phyloP scores from a whole-genome alignment of 2,329 filamentous ascomycete genomes.

The Colletotrichum tropicicola region DNA sequence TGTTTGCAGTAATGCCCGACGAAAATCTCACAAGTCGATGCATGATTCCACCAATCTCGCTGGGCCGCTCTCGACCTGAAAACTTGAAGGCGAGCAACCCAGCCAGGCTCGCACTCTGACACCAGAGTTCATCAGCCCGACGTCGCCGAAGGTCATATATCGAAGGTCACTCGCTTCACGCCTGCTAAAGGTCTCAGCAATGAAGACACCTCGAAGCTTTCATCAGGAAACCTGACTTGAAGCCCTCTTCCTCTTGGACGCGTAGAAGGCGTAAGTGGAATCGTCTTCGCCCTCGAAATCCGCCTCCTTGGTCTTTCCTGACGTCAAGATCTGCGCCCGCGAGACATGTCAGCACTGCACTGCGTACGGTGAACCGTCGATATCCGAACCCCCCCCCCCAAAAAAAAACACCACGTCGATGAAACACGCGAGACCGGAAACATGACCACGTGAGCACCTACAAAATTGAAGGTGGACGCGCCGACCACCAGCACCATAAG shows the following conservation, averaged over 20 bases:
- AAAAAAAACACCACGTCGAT: background rate
- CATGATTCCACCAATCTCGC: too few species aligned
- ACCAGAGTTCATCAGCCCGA: too few species aligned
- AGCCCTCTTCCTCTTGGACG: conserved; percentile 21
- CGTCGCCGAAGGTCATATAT: conserved; percentile 5
- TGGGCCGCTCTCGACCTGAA: too few species aligned
- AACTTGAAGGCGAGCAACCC: too few species aligned
- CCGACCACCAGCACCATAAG: conserved; percentile 26
- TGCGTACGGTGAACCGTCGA: background rate
- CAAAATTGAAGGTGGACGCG: conserved; percentile 28
- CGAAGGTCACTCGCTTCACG: conserved; percentile 27
- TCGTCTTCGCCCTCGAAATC: conserved; percentile 27
- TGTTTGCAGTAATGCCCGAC: too few species aligned
- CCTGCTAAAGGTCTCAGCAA: conserved; percentile 12
- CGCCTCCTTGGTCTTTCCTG: conserved; percentile 13
- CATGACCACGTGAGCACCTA: conserved; percentile 1
- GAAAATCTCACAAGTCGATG: too few species aligned
- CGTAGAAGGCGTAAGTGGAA: conserved; percentile 31
- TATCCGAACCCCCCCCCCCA: background rate
- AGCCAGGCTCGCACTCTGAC: too few species aligned
- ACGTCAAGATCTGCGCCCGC: conserved; percentile 22
- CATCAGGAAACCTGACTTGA: conserved; percentile 22
- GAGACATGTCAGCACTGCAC: background rate
- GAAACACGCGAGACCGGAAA: background rate
- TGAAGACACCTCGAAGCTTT: background rate